These are phyloP conservation scores for Corallochytrium limacisporum DNA, from an alignment of 78 protist species.

Conservation along the genomic window DNA sequence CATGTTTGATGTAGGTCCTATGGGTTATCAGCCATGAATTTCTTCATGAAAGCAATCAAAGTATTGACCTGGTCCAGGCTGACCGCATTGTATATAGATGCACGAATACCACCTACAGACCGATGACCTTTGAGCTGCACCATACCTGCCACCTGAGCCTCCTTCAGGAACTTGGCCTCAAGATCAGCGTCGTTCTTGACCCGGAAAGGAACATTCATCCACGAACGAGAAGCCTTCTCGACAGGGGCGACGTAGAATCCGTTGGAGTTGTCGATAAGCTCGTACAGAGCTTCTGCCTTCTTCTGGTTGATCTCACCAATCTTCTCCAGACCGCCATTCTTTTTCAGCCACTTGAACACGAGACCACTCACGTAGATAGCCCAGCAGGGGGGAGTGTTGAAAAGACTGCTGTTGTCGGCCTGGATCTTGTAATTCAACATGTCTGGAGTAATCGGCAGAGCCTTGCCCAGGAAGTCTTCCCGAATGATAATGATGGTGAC, in stretches of 20 bases:
- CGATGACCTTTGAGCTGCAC: conserved; percentile 18
- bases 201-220: conserved; percentile 70
- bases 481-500: conserved; percentile 67
- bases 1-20: too few species aligned
- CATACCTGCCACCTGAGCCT: conserved; percentile 40
- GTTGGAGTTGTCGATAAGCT: conserved; percentile 30
- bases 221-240: conserved; percentile 44
- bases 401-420: background rate
- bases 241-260: conserved; percentile 46
- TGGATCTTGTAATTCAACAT: conserved; percentile 18
- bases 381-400: background rate
- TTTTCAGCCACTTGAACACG: conserved; percentile 58
- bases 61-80: conserved; percentile 39
- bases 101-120: conserved; percentile 83
- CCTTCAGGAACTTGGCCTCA: conserved; percentile 38
- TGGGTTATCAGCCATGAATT: background rate
- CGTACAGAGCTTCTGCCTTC: conserved; percentile 45
- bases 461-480: conserved; percentile 43
- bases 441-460: conserved; percentile 26
- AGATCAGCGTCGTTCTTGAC: conserved; percentile 7
- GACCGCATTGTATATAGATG: conserved; percentile 79
- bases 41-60: conserved; percentile 23
- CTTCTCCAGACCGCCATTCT: conserved; percentile 65
- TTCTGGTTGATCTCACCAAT: background rate
- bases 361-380: conserved; percentile 69